Conservation (phyloP, 345 rosid species). For the Ceriops tagal region DNA sequence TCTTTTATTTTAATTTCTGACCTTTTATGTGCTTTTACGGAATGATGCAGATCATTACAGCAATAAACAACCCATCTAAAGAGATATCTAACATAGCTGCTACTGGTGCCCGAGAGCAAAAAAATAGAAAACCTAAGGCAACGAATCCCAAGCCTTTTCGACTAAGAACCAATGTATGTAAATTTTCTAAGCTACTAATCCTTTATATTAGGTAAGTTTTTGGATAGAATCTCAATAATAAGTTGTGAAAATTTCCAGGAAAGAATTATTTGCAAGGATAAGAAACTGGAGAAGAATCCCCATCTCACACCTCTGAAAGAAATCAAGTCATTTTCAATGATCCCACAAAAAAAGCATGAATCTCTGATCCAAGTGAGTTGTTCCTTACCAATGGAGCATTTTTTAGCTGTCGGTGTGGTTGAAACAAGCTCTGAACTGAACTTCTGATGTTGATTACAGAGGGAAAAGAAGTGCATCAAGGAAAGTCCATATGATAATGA, state of each 20-base stretch:
- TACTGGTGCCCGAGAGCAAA: constrained; percentile 29
- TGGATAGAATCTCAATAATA: constrained; percentile 10
- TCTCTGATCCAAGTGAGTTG: constrained; percentile 40
- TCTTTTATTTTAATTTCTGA: constrained; percentile 19
- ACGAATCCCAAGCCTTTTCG: constrained; percentile 96
- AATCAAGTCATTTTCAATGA: constrained; percentile 18
- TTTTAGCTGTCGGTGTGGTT: not conserved
- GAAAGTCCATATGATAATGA: constrained; percentile 13
- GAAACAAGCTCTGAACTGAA: constrained; percentile 9
- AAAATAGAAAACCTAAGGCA: constrained; percentile 62
- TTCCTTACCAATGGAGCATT: not conserved
- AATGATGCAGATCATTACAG: constrained; percentile 39
- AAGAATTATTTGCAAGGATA: constrained; percentile 72
- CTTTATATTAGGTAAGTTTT: not conserved
- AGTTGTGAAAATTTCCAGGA: constrained; percentile 39
- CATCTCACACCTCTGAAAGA: constrained; percentile 38
- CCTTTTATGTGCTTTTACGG: constrained; percentile 4
- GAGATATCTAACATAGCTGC: constrained; percentile 31
- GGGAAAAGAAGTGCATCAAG: constrained; percentile 19
- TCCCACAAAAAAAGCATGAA: constrained; percentile 32
- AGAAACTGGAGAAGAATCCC: constrained; percentile 64
- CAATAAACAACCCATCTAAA: constrained; percentile 33
- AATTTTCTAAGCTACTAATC: constrained; percentile 4
- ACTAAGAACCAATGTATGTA: constrained; percentile 83
- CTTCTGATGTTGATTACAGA: constrained; percentile 23